Conservation (phyloP, 2,329 filamentous ascomycete genomes). For the Colletotrichum filicis region DNA sequence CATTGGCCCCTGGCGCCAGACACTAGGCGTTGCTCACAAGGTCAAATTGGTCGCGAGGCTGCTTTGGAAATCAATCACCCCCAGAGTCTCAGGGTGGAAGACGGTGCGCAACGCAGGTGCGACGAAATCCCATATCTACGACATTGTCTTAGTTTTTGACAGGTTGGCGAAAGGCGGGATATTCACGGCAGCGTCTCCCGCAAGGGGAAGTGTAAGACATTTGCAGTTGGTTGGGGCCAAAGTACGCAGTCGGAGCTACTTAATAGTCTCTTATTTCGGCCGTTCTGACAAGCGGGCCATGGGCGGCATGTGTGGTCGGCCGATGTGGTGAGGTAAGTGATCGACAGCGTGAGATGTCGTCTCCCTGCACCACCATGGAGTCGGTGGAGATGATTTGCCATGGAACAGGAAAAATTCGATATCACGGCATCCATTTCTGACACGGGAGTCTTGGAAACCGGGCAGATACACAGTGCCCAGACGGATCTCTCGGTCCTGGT, state of each 20-base stretch:
- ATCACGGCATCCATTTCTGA: background rate
- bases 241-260: background rate
- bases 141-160: background rate
- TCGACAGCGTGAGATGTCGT: slow-evolving; percentile 11
- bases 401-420: background rate
- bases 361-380: slow-evolving; percentile 19
- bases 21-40: background rate
- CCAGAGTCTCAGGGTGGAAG: no score
- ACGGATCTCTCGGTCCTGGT: slow-evolving; percentile 1
- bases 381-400: background rate
- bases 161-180: background rate
- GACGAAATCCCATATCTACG: no score
- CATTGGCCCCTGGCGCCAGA: no score
- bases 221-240: background rate
- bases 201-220: background rate
- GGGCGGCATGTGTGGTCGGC: background rate
- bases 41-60: background rate
- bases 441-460: background rate
- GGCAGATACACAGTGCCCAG: background rate
- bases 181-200: background rate
- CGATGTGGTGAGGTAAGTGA: background rate
- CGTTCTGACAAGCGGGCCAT: background rate
- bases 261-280: background rate
- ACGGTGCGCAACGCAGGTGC: no score
- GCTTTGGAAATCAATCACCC: background rate